Evolutionary conservation across 139 green algal genomes (phyloP).

Genomic region (Volvox africanus): DNA sequence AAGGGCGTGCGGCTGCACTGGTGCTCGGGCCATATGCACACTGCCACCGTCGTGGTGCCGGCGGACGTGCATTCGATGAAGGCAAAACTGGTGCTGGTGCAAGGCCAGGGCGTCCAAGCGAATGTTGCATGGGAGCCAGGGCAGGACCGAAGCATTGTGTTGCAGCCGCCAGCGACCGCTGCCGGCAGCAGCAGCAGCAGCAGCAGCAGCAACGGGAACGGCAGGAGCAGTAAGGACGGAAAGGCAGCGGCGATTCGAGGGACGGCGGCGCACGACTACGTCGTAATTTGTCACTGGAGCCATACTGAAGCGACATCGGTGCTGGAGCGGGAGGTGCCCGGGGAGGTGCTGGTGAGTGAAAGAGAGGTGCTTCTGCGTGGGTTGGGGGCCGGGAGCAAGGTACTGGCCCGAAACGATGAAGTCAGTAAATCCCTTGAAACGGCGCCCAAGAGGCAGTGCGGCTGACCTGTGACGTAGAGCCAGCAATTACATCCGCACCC

Average conservation of each 20-base stretch:
- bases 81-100: conserved; percentile 38
- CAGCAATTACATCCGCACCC: too few species aligned
- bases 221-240: not conserved
- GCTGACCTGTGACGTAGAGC: too few species aligned
- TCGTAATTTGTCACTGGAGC: conserved; percentile 28
- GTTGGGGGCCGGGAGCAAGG: too few species aligned
- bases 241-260: not conserved
- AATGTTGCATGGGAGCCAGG: conserved; percentile 14
- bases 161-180: not conserved
- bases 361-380: too few species aligned
- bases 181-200: not conserved
- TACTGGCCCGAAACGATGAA: too few species aligned
- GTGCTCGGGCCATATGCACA: conserved; percentile 43
- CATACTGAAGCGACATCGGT: conserved; percentile 32
- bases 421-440: too few species aligned
- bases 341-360: conserved; percentile 35
- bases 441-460: too few species aligned
- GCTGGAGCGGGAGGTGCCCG: conserved; percentile 39
- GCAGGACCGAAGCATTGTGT: not conserved
- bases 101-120: not conserved
- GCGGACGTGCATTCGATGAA: not conserved
- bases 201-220: not conserved
- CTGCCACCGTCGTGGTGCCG: conserved; percentile 19
- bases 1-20: conserved; percentile 24
- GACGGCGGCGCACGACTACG: conserved; percentile 4